phyloP scores from a whole-genome alignment of 805 yeast genomes.

The Pichia phayaonensis region DNA sequence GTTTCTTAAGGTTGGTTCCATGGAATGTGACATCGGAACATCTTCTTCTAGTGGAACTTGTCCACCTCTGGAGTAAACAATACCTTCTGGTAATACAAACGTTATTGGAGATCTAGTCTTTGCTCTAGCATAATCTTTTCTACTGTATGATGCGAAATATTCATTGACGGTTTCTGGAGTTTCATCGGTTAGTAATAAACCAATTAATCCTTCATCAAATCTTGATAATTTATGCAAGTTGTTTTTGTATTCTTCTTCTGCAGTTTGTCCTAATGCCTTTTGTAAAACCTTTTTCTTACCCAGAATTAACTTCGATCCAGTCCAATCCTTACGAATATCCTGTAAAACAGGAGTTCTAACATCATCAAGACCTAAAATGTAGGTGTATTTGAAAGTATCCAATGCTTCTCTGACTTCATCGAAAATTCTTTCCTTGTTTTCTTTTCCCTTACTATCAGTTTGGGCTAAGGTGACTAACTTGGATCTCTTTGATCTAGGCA shows the following conservation, averaged over 20 bases:
- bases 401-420: slow-evolving; percentile 82
- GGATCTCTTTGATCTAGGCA: slow-evolving; percentile 98
- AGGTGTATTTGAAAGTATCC: slow-evolving; percentile 68
- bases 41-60: slow-evolving; percentile 86
- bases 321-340: slow-evolving; percentile 89
- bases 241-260: slow-evolving; percentile 86
- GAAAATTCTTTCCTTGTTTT: slow-evolving; percentile 82
- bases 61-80: slow-evolving; percentile 93
- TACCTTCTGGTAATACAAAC: slow-evolving; percentile 83
- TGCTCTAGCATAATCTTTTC: slow-evolving; percentile 83
- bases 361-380: slow-evolving; percentile 84
- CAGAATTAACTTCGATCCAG: slow-evolving; percentile 77
- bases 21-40: slow-evolving; percentile 92
- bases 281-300: slow-evolving; percentile 92
- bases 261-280: slow-evolving; percentile 82
- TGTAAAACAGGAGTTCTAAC: slow-evolving; percentile 95
- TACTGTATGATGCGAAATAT: slow-evolving; percentile 74
- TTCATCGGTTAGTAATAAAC: slow-evolving; percentile 86
- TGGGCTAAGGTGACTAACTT: slow-evolving; percentile 93
- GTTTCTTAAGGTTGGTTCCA: slow-evolving; percentile 88
- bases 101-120: slow-evolving; percentile 77
- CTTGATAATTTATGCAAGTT: slow-evolving; percentile 65
- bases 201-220: slow-evolving; percentile 69
- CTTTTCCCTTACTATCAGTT: slow-evolving; percentile 93
- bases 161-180: slow-evolving; percentile 78